A percentile compares a stretch with the other conserved stretches of the same genome.
Evolutionary conservation across 805 yeast species (phyloP).

Genomic region (Diddensiella transvaalensis): DNA sequence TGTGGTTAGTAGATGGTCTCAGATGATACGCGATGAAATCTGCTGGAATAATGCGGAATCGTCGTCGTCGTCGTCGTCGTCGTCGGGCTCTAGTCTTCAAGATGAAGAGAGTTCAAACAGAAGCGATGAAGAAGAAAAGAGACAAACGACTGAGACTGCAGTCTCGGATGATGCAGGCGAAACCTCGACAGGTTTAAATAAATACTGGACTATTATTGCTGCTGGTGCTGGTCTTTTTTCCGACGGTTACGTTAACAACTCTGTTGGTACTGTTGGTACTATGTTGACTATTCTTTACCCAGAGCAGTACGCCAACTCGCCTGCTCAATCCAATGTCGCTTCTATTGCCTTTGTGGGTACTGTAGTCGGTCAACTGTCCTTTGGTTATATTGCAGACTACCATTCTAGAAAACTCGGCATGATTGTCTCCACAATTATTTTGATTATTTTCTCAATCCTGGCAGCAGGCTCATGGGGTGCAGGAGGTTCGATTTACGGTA

Average conservation of each 20-base stretch:
- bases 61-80: not conserved
- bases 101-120: not conserved
- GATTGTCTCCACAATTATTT: constrained; percentile 71
- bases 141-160: not conserved
- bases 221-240: constrained; percentile 91
- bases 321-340: constrained; percentile 72
- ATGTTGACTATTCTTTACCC: constrained; percentile 68
- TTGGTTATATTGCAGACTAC: constrained; percentile 78
- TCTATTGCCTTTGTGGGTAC: constrained; percentile 90
- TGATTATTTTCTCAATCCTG: constrained; percentile 71
- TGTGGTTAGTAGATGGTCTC: not conserved
- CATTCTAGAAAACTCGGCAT: constrained; percentile 78
- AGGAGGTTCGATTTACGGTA: constrained; percentile 62
- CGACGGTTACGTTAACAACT: constrained; percentile 86
- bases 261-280: constrained; percentile 70
- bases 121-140: not conserved
- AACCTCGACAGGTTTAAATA: constrained; percentile 1
- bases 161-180: not conserved
- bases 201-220: constrained; percentile 61
- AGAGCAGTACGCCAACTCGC: constrained; percentile 52
- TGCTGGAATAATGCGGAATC: not conserved
- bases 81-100: not conserved
- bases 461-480: constrained; percentile 86
- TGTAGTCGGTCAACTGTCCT: constrained; percentile 74
- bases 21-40: not conserved